These are phyloP conservation scores for Phytophthora pistaciae DNA, from an alignment of 352 stramenopile species.

Conservation along the genomic window DNA sequence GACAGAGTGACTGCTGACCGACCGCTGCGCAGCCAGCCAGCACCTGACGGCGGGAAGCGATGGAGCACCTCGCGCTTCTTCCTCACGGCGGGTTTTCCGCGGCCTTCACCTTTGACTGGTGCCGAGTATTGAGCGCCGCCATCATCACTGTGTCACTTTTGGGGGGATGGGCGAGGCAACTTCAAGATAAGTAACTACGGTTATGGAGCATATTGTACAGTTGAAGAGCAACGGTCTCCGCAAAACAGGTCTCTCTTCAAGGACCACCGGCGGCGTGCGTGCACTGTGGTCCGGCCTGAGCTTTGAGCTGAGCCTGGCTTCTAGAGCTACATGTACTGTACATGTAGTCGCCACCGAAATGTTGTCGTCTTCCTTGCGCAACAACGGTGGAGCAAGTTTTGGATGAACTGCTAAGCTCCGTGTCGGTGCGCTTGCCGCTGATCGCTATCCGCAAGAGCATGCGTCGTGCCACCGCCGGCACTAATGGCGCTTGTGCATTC, in stretches of 20 bases:
- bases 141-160: slow-evolving; percentile 23
- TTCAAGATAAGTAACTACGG: slow-evolving; percentile 14
- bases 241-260: not conserved
- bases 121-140: slow-evolving; percentile 9
- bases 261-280: not conserved
- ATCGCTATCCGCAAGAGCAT: slow-evolving; percentile 2
- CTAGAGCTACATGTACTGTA: not conserved
- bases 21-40: not conserved
- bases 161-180: slow-evolving; percentile 15
- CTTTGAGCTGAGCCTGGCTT: not conserved
- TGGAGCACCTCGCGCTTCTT: slow-evolving; percentile 21
- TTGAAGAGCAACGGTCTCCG: not conserved
- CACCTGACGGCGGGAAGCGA: slow-evolving; percentile 10
- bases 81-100: slow-evolving; percentile 30
- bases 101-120: slow-evolving; percentile 5
- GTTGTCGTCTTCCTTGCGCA: too few relatives aligned
- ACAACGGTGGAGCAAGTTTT: too few relatives aligned
- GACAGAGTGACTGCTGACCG: not conserved
- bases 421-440: not conserved
- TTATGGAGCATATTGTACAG: slow-evolving; percentile 8
- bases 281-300: not conserved
- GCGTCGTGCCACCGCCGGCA: not conserved
- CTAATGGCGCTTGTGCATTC: not conserved
- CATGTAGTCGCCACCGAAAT: not conserved
- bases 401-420: not conserved